Base-by-base conservation (phyloP, 73 alveolate genomes). In the Paramecium octaurelia region DNA sequence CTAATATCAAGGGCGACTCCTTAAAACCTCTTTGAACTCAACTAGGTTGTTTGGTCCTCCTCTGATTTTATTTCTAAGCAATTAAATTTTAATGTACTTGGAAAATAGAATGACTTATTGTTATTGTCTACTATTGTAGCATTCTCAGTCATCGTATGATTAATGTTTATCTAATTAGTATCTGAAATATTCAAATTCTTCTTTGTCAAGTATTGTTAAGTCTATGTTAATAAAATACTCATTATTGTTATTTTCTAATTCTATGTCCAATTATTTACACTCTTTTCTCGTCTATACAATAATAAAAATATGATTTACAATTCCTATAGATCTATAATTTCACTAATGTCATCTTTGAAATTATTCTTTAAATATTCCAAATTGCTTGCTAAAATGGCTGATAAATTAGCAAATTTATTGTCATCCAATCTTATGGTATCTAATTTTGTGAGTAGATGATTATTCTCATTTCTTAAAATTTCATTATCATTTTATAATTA, bases 401-500 rank as follows among this genome's bases (percentile, higher is more conserved):
- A 77, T 21, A 89, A 71, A 89, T 89, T 89, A 24, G 80, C 85
- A 70, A 58, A 89, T 36, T 89, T 89, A 59, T 89, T 36, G 6
- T 89, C 94, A 11, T 44, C 91, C n/a, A 43, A 44, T 48, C 57
- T 80, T 8, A 59, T 40, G 8, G 90, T 44, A 21, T 89, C 90
- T 29, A 89, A 44, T 46, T 48, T 70, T 21, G 94, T 89, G 16
- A 44, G 31, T 14, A 89, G 68, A 44, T 89, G 75, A 89, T 89
- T 70, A 46, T 89, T 89, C 71, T 89, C 94, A 48, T 71, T 89
- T 42, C 88, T 89, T 35, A 89, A 89, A 12, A 89, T 89, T 21
- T 89, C 94, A 71, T 83, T 70, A 46, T 89, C 94, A 73, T 89
- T 89, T 71, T 89, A 71, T 70, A 89, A 40, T 89, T 89, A 71